Conservation (phyloP, 352 stramenopile species). For the Hyaloperonospora arabidopsidis region DNA sequence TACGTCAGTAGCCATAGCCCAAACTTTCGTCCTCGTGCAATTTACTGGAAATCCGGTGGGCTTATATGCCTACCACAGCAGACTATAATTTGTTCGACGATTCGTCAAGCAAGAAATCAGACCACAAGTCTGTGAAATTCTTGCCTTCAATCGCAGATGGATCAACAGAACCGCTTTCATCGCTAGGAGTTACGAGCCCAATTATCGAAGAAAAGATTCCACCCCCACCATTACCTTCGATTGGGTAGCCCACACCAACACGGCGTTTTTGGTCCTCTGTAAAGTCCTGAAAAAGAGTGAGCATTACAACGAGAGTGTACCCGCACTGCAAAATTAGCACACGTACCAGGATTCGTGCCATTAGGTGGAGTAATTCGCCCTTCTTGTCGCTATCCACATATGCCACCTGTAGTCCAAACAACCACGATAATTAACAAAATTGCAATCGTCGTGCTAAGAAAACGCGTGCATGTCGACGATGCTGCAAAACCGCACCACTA, state of each 20-base stretch:
- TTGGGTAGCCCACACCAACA: constrained; percentile 41
- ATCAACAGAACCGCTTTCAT: constrained; percentile 12
- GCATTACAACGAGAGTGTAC: background rate
- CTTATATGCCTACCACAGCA: background rate
- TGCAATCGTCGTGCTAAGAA: no score
- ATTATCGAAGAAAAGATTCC: constrained; percentile 64
- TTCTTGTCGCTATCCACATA: constrained; percentile 72
- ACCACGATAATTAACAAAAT: background rate
- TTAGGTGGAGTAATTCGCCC: constrained; percentile 58
- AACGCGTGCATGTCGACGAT: background rate
- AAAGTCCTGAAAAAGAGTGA: constrained; percentile 33
- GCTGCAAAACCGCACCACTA: constrained; percentile 35
- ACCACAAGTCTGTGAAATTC: constrained; percentile 64
- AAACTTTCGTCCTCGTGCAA: no score
- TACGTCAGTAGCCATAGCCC: no score
- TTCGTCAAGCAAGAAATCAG: constrained; percentile 60
- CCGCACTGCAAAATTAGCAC: background rate
- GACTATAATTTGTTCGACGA: constrained; percentile 21
- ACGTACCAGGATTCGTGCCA: constrained; percentile 63
- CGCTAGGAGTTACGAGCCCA: constrained; percentile 33
- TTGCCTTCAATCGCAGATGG: constrained; percentile 45
- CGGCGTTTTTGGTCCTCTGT: constrained; percentile 61
- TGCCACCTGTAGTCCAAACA: constrained; percentile 32
- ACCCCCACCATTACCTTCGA: constrained; percentile 54
- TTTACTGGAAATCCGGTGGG: no score